These are phyloP conservation scores for Pugionium dolabratum DNA, from an alignment of 345 rosid species.

Conservation along the genomic window DNA sequence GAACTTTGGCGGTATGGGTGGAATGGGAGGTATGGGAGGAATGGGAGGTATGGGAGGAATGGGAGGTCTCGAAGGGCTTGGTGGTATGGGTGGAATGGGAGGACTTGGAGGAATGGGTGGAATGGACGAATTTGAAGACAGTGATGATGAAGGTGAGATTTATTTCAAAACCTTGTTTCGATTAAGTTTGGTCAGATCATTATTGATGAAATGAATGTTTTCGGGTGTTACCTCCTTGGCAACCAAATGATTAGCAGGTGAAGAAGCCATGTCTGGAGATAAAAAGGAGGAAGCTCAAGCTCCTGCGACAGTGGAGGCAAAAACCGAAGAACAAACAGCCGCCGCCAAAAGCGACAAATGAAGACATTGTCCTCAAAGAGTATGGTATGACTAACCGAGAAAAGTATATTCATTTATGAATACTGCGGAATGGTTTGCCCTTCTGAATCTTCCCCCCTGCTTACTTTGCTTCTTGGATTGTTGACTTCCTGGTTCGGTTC, in stretches of 20 bases:
- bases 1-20: constrained; percentile 36
- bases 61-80: constrained; percentile 47
- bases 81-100: constrained; percentile 36
- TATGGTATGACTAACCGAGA: constrained; percentile 29
- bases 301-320: constrained; percentile 15
- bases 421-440: constrained; percentile 17
- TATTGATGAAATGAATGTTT: neutral
- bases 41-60: constrained; percentile 35
- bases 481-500: constrained; percentile 16
- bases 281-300: constrained; percentile 28
- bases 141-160: constrained; percentile 82
- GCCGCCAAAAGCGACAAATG: constrained; percentile 27
- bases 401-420: constrained; percentile 26
- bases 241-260: constrained; percentile 30
- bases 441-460: constrained; percentile 4
- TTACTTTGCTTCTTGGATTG: constrained; percentile 23
- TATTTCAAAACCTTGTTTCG: neutral
- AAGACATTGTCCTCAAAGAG: constrained; percentile 11
- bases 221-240: neutral
- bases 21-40: constrained; percentile 42
- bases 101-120: constrained; percentile 43
- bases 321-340: constrained; percentile 24
- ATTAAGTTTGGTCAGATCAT: neutral
- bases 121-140: constrained; percentile 73
- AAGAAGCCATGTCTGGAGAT: constrained; percentile 31